Evolutionary conservation across 306 rosid species (phyloP).

Genomic region (Medicago ruthenica): DNA sequence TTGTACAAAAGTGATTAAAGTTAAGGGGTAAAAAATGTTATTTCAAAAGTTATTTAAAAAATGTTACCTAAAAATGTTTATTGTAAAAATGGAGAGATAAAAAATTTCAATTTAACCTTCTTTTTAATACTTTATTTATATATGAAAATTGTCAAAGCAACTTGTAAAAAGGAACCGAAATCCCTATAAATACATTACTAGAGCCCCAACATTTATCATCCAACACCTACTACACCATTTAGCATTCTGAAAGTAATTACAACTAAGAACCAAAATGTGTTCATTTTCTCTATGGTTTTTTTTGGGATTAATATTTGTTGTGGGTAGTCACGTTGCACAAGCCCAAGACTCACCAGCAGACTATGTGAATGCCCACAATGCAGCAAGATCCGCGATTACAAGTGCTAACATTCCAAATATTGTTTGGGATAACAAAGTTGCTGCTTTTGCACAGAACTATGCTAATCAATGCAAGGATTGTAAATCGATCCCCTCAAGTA

Average conservation of each 20-base stretch:
- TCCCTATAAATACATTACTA: constrained; percentile 4
- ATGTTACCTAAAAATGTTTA: too few species aligned
- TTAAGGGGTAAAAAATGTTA: too few species aligned
- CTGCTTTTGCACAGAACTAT: constrained; percentile 40
- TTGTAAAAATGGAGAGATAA: too few species aligned
- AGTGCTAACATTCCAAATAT: constrained; percentile 37
- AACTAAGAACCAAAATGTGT: not conserved
- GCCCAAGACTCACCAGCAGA: constrained; percentile 45
- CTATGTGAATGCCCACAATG: constrained; percentile 46
- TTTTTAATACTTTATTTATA: too few species aligned
- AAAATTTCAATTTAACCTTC: too few species aligned
- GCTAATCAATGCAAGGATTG: constrained; percentile 44
- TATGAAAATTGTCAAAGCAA: too few species aligned
- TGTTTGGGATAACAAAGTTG: constrained; percentile 41
- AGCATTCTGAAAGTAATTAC: not conserved
- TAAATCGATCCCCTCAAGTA: constrained; percentile 36
- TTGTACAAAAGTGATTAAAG: too few species aligned
- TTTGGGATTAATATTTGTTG: not conserved
- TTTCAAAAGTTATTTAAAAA: too few species aligned
- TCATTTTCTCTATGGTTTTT: not conserved
- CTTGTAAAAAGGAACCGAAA: too few species aligned
- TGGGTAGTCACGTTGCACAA: not conserved
- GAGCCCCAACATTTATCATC: not conserved
- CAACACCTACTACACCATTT: not conserved
- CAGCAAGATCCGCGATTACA: constrained; percentile 30